phyloP scores from a whole-genome alignment of 352 stramenopile genomes.

The Globisporangium middletonii region DNA sequence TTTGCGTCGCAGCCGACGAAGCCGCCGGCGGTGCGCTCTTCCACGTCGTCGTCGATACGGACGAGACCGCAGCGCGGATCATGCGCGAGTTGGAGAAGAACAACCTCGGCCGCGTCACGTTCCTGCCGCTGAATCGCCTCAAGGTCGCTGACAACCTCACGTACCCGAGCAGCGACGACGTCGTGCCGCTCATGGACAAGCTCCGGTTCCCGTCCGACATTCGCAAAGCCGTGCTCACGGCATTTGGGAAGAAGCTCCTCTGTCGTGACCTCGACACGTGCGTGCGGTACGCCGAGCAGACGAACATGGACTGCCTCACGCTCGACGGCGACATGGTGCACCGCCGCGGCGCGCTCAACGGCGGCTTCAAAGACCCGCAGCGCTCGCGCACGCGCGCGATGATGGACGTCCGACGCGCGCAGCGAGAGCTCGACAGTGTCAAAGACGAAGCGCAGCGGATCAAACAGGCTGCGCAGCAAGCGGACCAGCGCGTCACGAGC shows the following conservation, averaged over 20 bases:
- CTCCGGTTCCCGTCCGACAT: conserved; percentile 84
- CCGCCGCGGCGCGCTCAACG: conserved; percentile 93
- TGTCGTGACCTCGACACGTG: conserved; percentile 92
- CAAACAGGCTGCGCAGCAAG: conserved; percentile 85
- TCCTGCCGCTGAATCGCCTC: conserved; percentile 93
- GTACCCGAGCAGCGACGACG: conserved; percentile 76
- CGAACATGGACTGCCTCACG: conserved; percentile 97
- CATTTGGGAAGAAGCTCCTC: conserved; percentile 97
- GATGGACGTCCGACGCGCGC: conserved; percentile 77
- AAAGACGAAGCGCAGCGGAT: conserved; percentile 74
- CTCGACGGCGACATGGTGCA: conserved; percentile 98
- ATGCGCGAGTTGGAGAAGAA: conserved; percentile 94
- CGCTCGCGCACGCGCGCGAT: conserved; percentile 71
- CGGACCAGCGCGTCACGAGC: conserved; percentile 83
- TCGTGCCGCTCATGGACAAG: conserved; percentile 81
- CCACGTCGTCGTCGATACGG: conserved; percentile 98
- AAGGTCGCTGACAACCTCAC: conserved; percentile 79
- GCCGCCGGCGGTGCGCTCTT: conserved; percentile 95
- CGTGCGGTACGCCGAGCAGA: conserved; percentile 65
- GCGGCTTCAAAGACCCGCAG: conserved; percentile 93
- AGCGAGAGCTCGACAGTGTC: conserved; percentile 68
- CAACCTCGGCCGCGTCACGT: conserved; percentile 95
- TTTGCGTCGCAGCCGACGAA: conserved; percentile 94
- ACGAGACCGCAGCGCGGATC: conserved; percentile 92
- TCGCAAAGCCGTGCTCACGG: conserved; percentile 89